Evolutionary conservation across 805 yeast genomes (phyloP), one percentile per base, ranked within the genome.

Genomic region (Saccharomycopsis selenospora): DNA sequence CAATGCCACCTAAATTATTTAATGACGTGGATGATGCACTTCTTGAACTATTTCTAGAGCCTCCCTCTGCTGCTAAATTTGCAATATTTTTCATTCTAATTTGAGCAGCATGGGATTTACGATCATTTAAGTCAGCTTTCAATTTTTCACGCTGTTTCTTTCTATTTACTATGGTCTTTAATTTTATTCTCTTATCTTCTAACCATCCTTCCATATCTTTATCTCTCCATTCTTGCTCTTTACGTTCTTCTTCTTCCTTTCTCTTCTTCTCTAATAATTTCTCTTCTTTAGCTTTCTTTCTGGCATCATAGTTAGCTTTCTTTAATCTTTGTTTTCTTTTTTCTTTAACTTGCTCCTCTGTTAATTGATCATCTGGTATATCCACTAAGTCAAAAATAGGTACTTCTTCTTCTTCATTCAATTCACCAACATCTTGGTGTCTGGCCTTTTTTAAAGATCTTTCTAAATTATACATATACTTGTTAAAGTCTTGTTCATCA

Each of bases 21-120:
- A 49, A 27, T 2, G 48, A 42, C 4, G 49, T 36, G 1, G 45
- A 40, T 8, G 48, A 40, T 4, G 43, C 40, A 22, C 23, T 42
- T 27, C 45, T 28, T 6, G 47, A 27, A 36, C 22, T 27, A 20
- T 65, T 45, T 27, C 29, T 11, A 18, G 26, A 36, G 4, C 28
- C 25, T 40, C 72, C 85, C 57, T 85, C 93, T 42, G 81, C 72
- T 0, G 96, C 97, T 52, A 91, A 71, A 10, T 85, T 82, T 0
- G 97, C 95, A 45, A 91, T 80, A 54, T 79, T 82, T 62, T 85
- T 88, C 97, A 91, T 90, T 58, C 98, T 71, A 65, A 82, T 77
- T 66, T 91, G 97, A 1, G 96, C 88, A 24, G 96, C 95, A 51
- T 77, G 78, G 2, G 97, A 89, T 63, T 89, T 89, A 56, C 98